Evolutionary conservation across 208 protist species (phyloP).

Genomic region (Leptomonas pyrrhocoris): DNA sequence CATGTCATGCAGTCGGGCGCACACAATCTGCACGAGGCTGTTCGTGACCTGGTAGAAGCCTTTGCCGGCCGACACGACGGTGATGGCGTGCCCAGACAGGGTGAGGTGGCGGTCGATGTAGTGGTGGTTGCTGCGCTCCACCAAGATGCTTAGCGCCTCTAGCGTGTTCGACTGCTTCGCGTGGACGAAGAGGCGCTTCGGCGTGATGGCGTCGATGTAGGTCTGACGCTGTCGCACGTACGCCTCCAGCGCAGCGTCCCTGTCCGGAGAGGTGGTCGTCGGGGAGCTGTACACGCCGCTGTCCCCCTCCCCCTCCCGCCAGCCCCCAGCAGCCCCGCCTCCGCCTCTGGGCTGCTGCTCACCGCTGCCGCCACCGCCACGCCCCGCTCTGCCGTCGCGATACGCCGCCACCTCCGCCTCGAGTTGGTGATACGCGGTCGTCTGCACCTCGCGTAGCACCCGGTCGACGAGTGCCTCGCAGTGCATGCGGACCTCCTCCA

Average conservation of each 20-base stretch:
- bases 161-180: slow-evolving; percentile 79
- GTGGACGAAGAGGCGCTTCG: slow-evolving; percentile 62
- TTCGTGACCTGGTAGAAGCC: slow-evolving; percentile 76
- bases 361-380: not conserved
- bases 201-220: slow-evolving; percentile 39
- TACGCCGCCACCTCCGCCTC: slow-evolving; percentile 30
- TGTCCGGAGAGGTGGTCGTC: not conserved
- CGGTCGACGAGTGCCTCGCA: slow-evolving; percentile 70
- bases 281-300: slow-evolving; percentile 2
- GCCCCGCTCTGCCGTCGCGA: slow-evolving; percentile 7
- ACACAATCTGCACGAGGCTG: slow-evolving; percentile 69
- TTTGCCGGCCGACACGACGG: slow-evolving; percentile 81
- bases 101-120: slow-evolving; percentile 57
- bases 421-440: slow-evolving; percentile 21
- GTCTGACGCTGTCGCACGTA: slow-evolving; percentile 23
- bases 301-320: slow-evolving; percentile 1
- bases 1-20: slow-evolving; percentile 69
- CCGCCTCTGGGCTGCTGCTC: not conserved
- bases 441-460: slow-evolving; percentile 51
- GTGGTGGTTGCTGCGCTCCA: slow-evolving; percentile 68
- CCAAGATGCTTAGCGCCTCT: slow-evolving; percentile 69
- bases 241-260: slow-evolving; percentile 3
- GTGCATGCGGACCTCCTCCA: slow-evolving; percentile 71
- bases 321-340: not conserved
- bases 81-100: slow-evolving; percentile 68